These are phyloP conservation scores for Alternaria gansuensis DNA, from an alignment of 2,329 filamentous ascomycete genomes.

Conservation along the genomic window DNA sequence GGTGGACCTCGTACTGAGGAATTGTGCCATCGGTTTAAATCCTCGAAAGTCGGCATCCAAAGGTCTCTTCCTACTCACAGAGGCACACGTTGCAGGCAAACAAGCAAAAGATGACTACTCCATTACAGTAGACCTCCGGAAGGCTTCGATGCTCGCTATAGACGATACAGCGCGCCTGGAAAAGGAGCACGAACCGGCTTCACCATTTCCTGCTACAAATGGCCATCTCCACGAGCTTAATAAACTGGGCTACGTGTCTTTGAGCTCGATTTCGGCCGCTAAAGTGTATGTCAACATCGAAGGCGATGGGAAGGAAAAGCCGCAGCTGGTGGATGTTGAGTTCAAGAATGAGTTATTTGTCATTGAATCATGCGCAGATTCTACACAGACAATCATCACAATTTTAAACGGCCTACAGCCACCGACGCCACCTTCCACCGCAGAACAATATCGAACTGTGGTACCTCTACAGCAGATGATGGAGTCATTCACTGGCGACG, in stretches of 20 bases:
- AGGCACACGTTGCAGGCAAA: slow-evolving; percentile 74
- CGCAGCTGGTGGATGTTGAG: slow-evolving; percentile 78
- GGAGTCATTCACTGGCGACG: slow-evolving; percentile 87
- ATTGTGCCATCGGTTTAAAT: slow-evolving; percentile 85
- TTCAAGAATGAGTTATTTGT: slow-evolving; percentile 86
- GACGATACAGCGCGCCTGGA: slow-evolving; percentile 70
- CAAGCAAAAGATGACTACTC: slow-evolving; percentile 72
- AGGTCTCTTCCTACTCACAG: slow-evolving; percentile 78
- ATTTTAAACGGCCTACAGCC: slow-evolving; percentile 82
- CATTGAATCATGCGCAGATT: slow-evolving; percentile 95
- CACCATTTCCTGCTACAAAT: slow-evolving; percentile 34
- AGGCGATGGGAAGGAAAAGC: slow-evolving; percentile 64
- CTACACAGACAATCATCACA: slow-evolving; percentile 87
- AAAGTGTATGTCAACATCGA: slow-evolving; percentile 71
- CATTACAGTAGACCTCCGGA: slow-evolving; percentile 74
- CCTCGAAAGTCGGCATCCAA: slow-evolving; percentile 79
- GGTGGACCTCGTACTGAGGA: slow-evolving; percentile 77
- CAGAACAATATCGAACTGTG: slow-evolving; percentile 85
- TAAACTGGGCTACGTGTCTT: slow-evolving; percentile 79
- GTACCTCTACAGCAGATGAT: slow-evolving; percentile 88
- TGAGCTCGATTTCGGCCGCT: slow-evolving; percentile 87
- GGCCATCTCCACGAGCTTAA: slow-evolving; percentile 62
- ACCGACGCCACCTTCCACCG: slow-evolving; percentile 81
- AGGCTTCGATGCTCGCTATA: slow-evolving; percentile 82
- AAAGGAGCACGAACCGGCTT: slow-evolving; percentile 26